Conservation (phyloP, 768 basidiomycete species). For the Hebeloma cylindrosporum region DNA sequence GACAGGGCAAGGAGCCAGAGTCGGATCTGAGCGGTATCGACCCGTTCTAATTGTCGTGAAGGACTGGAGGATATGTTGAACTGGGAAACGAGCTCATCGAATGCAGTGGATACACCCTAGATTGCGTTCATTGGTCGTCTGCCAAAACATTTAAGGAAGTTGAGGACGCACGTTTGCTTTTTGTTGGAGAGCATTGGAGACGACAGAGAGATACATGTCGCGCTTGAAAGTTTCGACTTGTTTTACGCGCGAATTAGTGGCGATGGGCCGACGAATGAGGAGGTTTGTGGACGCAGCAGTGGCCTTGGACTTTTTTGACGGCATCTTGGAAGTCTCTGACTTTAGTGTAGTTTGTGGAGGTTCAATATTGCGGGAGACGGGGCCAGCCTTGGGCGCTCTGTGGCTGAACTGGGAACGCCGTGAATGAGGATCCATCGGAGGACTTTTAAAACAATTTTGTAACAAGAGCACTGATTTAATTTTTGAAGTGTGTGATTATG, state of each 20-base stretch:
- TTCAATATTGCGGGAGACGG: slow-evolving; percentile 44
- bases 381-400: slow-evolving; percentile 67
- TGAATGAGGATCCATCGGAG: slow-evolving; percentile 75
- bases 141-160: slow-evolving; percentile 6
- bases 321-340: slow-evolving; percentile 24
- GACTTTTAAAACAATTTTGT: slow-evolving; percentile 12
- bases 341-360: slow-evolving; percentile 34
- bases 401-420: slow-evolving; percentile 74
- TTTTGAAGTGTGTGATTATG: slow-evolving; percentile 21
- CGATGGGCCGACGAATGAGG: slow-evolving; percentile 54
- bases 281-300: slow-evolving; percentile 27
- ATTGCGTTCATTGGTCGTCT: slow-evolving; percentile 13
- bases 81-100: slow-evolving; percentile 87
- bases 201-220: slow-evolving; percentile 83
- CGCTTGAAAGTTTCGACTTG: slow-evolving; percentile 74
- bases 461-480: slow-evolving; percentile 16
- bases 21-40: slow-evolving; percentile 57
- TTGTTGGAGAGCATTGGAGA: slow-evolving; percentile 77
- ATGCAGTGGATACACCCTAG: slow-evolving; percentile 71
- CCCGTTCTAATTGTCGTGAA: slow-evolving; percentile 24
- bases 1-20: slow-evolving; percentile 85
- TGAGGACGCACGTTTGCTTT: slow-evolving; percentile 58
- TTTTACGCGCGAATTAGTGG: slow-evolving; percentile 76
- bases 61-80: slow-evolving; percentile 58
- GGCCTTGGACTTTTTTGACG: slow-evolving; percentile 43